Conservation (phyloP, 305 asterid species). For the Fraxinus greggii region DNA sequence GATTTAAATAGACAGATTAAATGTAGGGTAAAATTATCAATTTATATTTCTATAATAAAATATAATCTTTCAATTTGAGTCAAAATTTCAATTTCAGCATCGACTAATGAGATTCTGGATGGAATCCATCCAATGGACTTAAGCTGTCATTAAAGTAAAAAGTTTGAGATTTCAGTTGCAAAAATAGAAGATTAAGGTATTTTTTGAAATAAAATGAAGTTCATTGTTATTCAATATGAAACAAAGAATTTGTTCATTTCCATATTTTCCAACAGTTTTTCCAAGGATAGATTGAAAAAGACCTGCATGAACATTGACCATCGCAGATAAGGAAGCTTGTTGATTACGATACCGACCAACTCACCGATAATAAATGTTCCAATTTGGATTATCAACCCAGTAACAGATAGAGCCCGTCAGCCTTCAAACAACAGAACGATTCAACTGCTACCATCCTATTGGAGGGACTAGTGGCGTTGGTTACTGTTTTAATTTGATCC, state of each 20-base stretch:
- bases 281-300: neutral
- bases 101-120: too few species aligned
- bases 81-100: too few species aligned
- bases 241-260: neutral
- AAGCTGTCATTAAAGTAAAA: too few species aligned
- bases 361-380: neutral
- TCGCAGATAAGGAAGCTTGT: neutral
- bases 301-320: neutral
- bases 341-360: neutral
- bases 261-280: conserved; percentile 5
- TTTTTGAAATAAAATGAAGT: too few species aligned
- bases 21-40: too few species aligned
- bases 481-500: too few species aligned
- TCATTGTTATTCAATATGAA: neutral
- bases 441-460: neutral
- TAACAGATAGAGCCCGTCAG: neutral
- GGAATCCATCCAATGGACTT: too few species aligned
- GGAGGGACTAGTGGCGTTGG: neutral
- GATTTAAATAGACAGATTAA: too few species aligned
- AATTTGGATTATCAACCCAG: neutral
- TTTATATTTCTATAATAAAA: too few species aligned
- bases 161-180: too few species aligned
- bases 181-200: too few species aligned
- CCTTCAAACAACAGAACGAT: neutral
- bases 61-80: too few species aligned